Evolutionary conservation across 768 basidiomycete genomes (phyloP), one percentile per base, ranked within the genome.

Genomic region (Russula compacta): DNA sequence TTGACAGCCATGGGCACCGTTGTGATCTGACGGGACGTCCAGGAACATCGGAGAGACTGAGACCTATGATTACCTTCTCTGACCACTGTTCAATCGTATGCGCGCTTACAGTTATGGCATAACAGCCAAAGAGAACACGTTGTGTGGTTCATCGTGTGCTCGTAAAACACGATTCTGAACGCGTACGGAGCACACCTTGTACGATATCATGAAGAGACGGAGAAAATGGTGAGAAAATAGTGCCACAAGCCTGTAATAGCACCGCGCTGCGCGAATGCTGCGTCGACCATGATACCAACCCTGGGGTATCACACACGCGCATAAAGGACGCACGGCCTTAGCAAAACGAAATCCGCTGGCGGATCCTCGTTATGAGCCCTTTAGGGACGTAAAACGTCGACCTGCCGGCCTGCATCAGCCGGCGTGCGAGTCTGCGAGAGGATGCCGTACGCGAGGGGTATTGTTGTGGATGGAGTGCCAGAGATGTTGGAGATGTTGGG

Each of bases 251-350:
- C 63, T 33, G 66, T 64, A 36, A 62, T 58, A 39, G 39, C 33
- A 15, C 57, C 21, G 43, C 65, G 65, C 7, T 62, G 68, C 35
- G 65, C 66, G 17, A 64, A 32, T 21, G 61, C 62, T 24, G 58
- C 44, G 56, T 69, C 66, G 12, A 67, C 67, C 29, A 49, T 29
- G n/a, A 69, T 55, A 47, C 62, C 67, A 55, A 71, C 66, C 48
- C 63, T 56, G 24, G 38, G 36, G 40, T n/a, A 35, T n/a, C 35
- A 33, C 11, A 21, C 11, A 39, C 10, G n/a, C 58, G 9, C 11
- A 12, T 21, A 43, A 21, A 67, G 61, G 8, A 67, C 65, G 51
- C 49, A 38, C 8, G 42, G 59, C 53, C 66, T 64, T 33, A n/a
- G 61, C 68, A 24, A 43, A 19, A 60, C 48, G 61, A 40, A 58